Evolutionary conservation across 208 protist genomes (phyloP).

Genomic region (Trypanosomatidae sp.): DNA sequence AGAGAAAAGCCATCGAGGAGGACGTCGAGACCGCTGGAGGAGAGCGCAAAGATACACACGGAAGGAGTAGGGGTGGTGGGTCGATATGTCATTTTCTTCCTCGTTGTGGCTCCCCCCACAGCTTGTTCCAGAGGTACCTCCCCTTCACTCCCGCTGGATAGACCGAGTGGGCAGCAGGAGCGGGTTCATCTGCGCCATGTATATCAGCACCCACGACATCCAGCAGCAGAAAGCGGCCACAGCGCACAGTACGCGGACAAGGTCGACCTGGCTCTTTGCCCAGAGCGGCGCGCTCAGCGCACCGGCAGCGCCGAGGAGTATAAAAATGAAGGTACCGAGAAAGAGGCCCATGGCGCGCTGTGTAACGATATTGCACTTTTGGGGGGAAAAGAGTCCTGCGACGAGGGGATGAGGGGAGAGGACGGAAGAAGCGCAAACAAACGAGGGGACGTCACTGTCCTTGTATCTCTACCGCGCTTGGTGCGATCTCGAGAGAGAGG

Average conservation of each 20-base stretch:
- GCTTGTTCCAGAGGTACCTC: background rate
- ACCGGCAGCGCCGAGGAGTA: constrained; percentile 50
- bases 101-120: background rate
- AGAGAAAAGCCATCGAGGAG: background rate
- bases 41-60: background rate
- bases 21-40: background rate
- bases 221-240: constrained; percentile 90
- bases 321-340: constrained; percentile 76
- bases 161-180: constrained; percentile 85
- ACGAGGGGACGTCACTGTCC: background rate
- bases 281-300: constrained; percentile 65
- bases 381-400: background rate
- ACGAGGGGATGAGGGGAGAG: background rate
- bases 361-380: background rate
- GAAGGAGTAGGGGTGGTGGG: background rate
- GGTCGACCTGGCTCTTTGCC: constrained; percentile 82
- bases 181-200: constrained; percentile 94
- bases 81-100: background rate
- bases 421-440: background rate
- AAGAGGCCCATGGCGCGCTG: constrained; percentile 54
- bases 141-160: constrained; percentile 65
- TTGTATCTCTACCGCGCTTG: background rate
- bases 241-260: constrained; percentile 72
- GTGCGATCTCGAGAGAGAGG: background rate
- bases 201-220: constrained; percentile 92